These are phyloP conservation scores for Cenchrus fungigraminus DNA, from an alignment of 176 grass and related monocot species.

Conservation along the genomic window DNA sequence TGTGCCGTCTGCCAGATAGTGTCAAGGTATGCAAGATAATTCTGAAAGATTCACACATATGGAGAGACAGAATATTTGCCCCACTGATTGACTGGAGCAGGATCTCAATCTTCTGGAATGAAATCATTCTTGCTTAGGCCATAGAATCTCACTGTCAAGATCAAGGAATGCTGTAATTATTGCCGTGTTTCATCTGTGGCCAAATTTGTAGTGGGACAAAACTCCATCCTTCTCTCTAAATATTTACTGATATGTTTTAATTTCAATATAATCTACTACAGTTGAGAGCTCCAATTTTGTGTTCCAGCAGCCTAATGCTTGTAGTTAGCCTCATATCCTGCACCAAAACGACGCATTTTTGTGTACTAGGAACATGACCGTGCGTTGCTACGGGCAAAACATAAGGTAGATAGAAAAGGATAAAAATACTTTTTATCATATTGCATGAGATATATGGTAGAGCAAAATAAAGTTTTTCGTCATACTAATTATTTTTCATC, in stretches of 20 bases:
- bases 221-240: too few species aligned
- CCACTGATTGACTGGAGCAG: not conserved
- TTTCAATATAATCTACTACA: not conserved
- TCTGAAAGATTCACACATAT: not conserved
- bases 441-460: too few species aligned
- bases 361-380: too few species aligned
- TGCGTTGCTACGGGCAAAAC: too few species aligned
- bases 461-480: too few species aligned
- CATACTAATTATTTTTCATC: too few species aligned
- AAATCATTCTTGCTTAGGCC: not conserved
- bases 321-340: too few species aligned
- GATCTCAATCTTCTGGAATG: constrained; percentile 1
- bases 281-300: too few species aligned
- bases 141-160: not conserved
- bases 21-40: not conserved
- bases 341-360: too few species aligned
- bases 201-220: not conserved
- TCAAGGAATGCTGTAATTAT: not conserved
- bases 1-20: not conserved
- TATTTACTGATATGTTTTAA: not conserved
- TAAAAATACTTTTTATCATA: too few species aligned
- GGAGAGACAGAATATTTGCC: not conserved
- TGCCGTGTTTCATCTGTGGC: not conserved
- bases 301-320: too few species aligned
- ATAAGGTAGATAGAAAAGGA: too few species aligned